A percentile compares a stretch with the other conserved stretches of the same genome.
These are phyloP conservation scores for Wickerhamiella pararugosa DNA, from an alignment of 1,139 yeast genomes.

Conservation along the genomic window DNA sequence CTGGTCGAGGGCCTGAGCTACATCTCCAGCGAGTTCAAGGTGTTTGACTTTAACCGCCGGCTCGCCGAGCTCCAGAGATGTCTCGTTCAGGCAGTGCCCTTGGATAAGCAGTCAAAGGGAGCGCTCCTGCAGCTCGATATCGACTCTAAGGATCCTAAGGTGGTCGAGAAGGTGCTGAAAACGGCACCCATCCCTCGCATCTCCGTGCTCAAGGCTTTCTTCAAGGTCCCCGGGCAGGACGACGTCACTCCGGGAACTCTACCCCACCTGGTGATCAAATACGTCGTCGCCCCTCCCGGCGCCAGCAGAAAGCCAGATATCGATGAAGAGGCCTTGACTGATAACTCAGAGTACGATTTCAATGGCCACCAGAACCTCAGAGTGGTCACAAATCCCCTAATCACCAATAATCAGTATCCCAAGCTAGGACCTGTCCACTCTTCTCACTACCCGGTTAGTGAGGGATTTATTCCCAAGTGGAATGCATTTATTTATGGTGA, in stretches of 20 bases:
- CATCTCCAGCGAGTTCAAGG: conserved; percentile 67
- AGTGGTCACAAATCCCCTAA: conserved; percentile 47
- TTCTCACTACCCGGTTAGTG: conserved; percentile 55
- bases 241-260: conserved; percentile 61
- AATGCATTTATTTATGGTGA: conserved; percentile 52
- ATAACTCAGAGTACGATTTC: conserved; percentile 25
- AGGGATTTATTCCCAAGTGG: conserved; percentile 36
- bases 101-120: conserved; percentile 36
- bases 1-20: conserved; percentile 64
- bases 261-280: conserved; percentile 61
- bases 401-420: conserved; percentile 52
- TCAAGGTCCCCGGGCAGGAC: conserved; percentile 79
- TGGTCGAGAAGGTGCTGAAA: conserved; percentile 18
- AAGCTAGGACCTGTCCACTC: conserved; percentile 45
- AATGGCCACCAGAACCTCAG: background rate
- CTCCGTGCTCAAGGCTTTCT: conserved; percentile 54
- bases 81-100: conserved; percentile 63
- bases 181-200: conserved; percentile 42
- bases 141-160: conserved; percentile 13
- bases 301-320: conserved; percentile 25
- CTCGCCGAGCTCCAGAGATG: conserved; percentile 58
- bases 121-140: conserved; percentile 44
- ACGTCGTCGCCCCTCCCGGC: conserved; percentile 56
- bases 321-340: conserved; percentile 24
- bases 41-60: conserved; percentile 44